Percentiles rank a stretch among this genome's conserved stretches.
Conservation (phyloP, 352 stramenopile species). For the Thalassiosira oceanica region DNA sequence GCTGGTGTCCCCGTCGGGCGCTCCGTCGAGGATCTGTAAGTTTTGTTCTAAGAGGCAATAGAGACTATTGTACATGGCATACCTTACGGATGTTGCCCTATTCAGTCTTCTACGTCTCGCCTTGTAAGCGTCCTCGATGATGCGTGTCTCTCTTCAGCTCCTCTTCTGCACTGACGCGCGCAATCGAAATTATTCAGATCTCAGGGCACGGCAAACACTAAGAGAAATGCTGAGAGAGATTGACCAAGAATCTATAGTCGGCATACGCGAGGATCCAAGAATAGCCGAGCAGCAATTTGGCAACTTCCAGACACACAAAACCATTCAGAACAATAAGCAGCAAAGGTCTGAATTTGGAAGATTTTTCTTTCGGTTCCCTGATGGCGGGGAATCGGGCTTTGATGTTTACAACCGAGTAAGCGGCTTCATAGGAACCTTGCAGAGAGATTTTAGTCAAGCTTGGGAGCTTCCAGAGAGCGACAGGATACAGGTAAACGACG, state of each 20-base stretch:
- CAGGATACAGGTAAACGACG: conserved; percentile 14
- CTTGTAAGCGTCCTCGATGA: no score
- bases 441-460: conserved; percentile 39
- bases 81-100: neutral
- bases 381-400: conserved; percentile 83
- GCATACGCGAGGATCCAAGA: conserved; percentile 62
- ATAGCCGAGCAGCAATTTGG: conserved; percentile 84
- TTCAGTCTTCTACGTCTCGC: conserved; percentile 37
- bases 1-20: neutral
- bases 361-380: conserved; percentile 86
- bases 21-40: no score
- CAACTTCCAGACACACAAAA: conserved; percentile 81
- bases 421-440: conserved; percentile 72
- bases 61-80: neutral
- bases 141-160: no score
- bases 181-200: no score
- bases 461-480: conserved; percentile 37
- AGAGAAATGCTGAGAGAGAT: conserved; percentile 33
- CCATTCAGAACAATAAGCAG: conserved; percentile 49
- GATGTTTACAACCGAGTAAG: conserved; percentile 85
- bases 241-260: conserved; percentile 27
- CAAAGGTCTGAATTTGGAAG: conserved; percentile 78
- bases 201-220: conserved; percentile 47
- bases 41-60: no score
- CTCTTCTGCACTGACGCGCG: no score